Conservation (phyloP, 257 asterid genomes). For the Thymus mandschuricus region DNA sequence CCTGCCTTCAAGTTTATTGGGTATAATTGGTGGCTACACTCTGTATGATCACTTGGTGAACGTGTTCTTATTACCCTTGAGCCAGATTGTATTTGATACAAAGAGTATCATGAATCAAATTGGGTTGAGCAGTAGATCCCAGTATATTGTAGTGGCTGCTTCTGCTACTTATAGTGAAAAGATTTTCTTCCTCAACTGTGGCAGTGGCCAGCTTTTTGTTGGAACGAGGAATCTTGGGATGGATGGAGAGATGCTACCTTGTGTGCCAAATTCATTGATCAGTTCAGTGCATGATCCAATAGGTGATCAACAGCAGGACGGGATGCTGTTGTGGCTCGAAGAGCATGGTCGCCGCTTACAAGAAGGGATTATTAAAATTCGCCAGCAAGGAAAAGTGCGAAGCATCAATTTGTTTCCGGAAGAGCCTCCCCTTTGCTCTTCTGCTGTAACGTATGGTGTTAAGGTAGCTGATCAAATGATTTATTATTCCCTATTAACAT, state of each 20-base stretch:
- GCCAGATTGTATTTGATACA: conserved; percentile 54
- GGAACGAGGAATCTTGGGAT: conserved; percentile 72
- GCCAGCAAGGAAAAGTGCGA: conserved; percentile 52
- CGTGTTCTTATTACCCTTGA: conserved; percentile 75
- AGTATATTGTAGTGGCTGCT: conserved; percentile 68
- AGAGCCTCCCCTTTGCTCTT: conserved; percentile 66
- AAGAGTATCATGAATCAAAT: conserved; percentile 39
- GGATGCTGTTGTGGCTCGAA: conserved; percentile 86
- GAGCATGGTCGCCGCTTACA: conserved; percentile 78
- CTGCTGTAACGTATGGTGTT: conserved; percentile 77
- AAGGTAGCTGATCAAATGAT: conserved; percentile 51
- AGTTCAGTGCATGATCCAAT: conserved; percentile 50
- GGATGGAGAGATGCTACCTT: conserved; percentile 83
- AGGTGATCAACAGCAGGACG: conserved; percentile 69
- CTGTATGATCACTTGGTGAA: conserved; percentile 71
- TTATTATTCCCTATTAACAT: conserved; percentile 7
- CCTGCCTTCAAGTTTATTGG: conserved; percentile 54
- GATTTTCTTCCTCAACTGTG: conserved; percentile 72
- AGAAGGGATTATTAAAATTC: conserved; percentile 62
- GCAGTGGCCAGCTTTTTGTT: conserved; percentile 76
- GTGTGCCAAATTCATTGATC: conserved; percentile 73
- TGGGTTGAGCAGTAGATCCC: conserved; percentile 45
- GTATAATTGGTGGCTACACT: conserved; percentile 91
- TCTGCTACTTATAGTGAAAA: conserved; percentile 63
- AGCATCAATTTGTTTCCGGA: conserved; percentile 82